Evolutionary conservation across 768 basidiomycete genomes (phyloP), one percentile per base, ranked within the genome.

Genomic region (Pholiota microspora): DNA sequence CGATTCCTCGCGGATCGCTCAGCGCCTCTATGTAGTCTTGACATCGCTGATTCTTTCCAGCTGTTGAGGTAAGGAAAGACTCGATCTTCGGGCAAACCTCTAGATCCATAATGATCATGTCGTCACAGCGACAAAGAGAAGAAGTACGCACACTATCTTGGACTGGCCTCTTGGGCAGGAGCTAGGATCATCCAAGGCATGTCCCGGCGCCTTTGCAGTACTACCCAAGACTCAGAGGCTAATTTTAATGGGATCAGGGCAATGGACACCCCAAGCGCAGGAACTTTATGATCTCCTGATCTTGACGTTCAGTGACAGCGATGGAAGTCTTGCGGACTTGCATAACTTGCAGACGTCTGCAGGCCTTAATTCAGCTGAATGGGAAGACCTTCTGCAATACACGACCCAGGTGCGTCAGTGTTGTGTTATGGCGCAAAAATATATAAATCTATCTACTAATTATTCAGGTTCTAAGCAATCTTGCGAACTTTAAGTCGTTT

Each of bases 91-190:
- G 24, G 31, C 34, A 46, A 15, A 49, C 40, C 23, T 42, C 10
- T 5, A 35, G 21, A n/a, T 49, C 49, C 51, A 52, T 45, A 56
- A 55, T 48, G 16, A 25, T 44, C 34, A n/a, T 51, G 34, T 46
- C 24, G 35, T 40, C 16, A 51, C 52, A 93, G 90, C 49, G 73
- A 81, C 4, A 79, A 78, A 60, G 92, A 94, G 64, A 88, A 90
- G 72, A 79, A 85, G 56, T 94, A 94, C 62, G 80, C 87, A 2
- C 89, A 94, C 69, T 84, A 80, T 63, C 48, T 92, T 12, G 79
- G 77, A 16, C 64, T 81, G 59, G 92, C 91, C 5, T 83, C 85
- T 1, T 94, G 92, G 92, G 88, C 88, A 0, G 92, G 92, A 25
- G 88, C 82, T 47, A 79, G 88, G 35, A 88, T 94, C 69, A 88